Conservation (phyloP, 2,329 filamentous ascomycete genomes). For the Aspergillaceae sp. region DNA sequence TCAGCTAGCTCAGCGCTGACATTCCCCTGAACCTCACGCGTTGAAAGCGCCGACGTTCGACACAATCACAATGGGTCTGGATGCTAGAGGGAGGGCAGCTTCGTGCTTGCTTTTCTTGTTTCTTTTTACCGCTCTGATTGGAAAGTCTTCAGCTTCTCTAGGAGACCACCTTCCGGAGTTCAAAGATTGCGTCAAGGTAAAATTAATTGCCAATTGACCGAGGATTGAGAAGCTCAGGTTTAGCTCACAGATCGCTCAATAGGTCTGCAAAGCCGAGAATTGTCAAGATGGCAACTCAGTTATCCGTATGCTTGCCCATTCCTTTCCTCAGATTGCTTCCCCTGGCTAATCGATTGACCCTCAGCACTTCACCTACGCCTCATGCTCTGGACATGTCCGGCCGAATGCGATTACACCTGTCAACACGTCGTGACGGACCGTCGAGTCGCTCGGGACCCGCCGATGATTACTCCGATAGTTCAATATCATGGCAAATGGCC, state of each 20-base stretch:
- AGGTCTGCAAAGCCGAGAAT: slow-evolving; percentile 76
- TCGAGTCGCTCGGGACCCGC: slow-evolving; percentile 57
- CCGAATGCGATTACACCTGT: slow-evolving; percentile 97
- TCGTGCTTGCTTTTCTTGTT: slow-evolving; percentile 23
- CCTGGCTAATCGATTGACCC: slow-evolving; percentile 7
- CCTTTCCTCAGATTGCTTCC: neutral
- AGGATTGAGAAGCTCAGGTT: neutral
- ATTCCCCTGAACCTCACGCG: slow-evolving; percentile 7
- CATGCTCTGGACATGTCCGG: slow-evolving; percentile 82
- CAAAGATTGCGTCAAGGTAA: slow-evolving; percentile 72
- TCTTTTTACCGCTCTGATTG: slow-evolving; percentile 25
- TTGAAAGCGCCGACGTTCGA: neutral
- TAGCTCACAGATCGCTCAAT: slow-evolving; percentile 12
- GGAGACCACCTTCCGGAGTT: slow-evolving; percentile 87
- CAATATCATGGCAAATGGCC: slow-evolving; percentile 99
- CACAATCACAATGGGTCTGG: slow-evolving; percentile 21
- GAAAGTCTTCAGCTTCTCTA: slow-evolving; percentile 55
- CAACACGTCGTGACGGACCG: slow-evolving; percentile 79
- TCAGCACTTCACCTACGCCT: slow-evolving; percentile 75
- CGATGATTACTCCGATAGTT: slow-evolving; percentile 59
- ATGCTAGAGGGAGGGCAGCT: slow-evolving; percentile 10
- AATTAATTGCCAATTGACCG: slow-evolving; percentile 12
- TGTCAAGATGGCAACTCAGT: slow-evolving; percentile 59
- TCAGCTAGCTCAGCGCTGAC: neutral
- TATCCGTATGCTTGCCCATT: slow-evolving; percentile 54